These are phyloP conservation scores for Candida takata DNA, from an alignment of 805 yeast species.

Conservation along the genomic window DNA sequence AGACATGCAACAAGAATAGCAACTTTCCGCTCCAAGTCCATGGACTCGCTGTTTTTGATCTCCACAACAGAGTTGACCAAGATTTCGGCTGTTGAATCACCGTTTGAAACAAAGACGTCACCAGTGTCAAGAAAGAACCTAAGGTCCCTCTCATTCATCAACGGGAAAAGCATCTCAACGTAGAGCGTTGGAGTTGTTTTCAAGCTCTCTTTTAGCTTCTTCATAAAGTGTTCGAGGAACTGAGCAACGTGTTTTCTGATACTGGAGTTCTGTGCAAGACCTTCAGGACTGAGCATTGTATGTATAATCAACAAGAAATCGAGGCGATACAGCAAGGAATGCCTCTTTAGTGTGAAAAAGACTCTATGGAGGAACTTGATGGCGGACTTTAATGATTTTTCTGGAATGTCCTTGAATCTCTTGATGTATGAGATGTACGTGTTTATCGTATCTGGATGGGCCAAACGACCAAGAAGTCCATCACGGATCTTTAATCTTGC, in stretches of 20 bases:
- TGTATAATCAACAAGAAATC: constrained; percentile 63
- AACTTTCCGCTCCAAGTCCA: constrained; percentile 39
- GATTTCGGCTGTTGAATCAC: constrained; percentile 9
- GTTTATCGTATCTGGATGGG: constrained; percentile 54
- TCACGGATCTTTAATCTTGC: constrained; percentile 39
- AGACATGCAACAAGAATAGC: constrained; percentile 45
- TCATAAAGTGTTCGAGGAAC: constrained; percentile 60
- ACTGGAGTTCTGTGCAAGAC: constrained; percentile 37
- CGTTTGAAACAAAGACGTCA: constrained; percentile 23
- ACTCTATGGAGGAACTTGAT: constrained; percentile 66
- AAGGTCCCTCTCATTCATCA: constrained; percentile 39
- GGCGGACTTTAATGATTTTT: constrained; percentile 53
- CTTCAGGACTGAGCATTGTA: constrained; percentile 44
- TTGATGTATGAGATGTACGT: constrained; percentile 58
- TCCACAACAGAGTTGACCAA: constrained; percentile 16
- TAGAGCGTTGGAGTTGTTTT: constrained; percentile 46
- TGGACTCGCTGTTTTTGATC: constrained; percentile 22
- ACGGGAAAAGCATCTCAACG: constrained; percentile 62
- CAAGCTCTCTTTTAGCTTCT: constrained; percentile 42
- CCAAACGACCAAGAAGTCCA: constrained; percentile 36
- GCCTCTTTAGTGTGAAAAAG: constrained; percentile 55
- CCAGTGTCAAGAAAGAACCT: constrained; percentile 57
- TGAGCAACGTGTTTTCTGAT: constrained; percentile 56
- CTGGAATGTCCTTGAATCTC: constrained; percentile 54
- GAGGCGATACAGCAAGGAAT: constrained; percentile 53